Base-by-base conservation (phyloP, 2,329 filamentous ascomycete species). In the Diplodia intermedia region DNA sequence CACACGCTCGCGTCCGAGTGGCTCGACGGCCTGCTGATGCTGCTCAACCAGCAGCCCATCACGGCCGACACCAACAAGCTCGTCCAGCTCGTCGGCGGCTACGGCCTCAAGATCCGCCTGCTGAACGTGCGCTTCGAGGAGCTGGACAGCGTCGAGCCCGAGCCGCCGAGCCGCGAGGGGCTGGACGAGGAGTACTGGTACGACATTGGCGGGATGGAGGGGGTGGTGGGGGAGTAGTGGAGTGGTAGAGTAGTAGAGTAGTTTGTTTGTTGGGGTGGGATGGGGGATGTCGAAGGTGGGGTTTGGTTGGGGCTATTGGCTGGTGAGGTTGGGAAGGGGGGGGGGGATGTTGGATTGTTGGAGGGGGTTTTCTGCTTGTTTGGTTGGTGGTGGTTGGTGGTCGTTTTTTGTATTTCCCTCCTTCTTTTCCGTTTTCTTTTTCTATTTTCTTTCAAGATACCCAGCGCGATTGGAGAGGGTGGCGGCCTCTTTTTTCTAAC, bases 31-130 rank as follows among this genome's bases (percentile, higher is more conserved):
- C 82, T 99, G 71, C 85, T 98, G 68, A 97, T 99, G 93, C 84
- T 99, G 66, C 85, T 99, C 29, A 93, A 96, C 76, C 95, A 99
- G 79, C 89, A 94, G 69, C 95, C 95, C 23, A 97, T 99, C 76
- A 99, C 95, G n/a, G 88, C 93, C 2, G 94, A 98, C 81, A 98
- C 95, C 43, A 94, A 91, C 77, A 96, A 95, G 79, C 82, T 98
- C 70, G 90, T 97, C 66, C 89, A 90, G 67, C 82, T 97, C 73
- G 91, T 98, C 69, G 89, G 89, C 75, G 91, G 96, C 72, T 98
- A 97, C 77, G 94, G 95, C 4, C 82, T 98, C 71, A 97, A 97
- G 83, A 96, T 99, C 70, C 85, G 95, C 50, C 81, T 99, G 76
- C 83, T 99, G 73, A 99, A 98, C 79, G 91, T 99, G 52, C 85